Evolutionary conservation across 2,329 filamentous ascomycete species (phyloP), one percentile per base, ranked within the genome.

Genomic region (Orbilia oligospora): DNA sequence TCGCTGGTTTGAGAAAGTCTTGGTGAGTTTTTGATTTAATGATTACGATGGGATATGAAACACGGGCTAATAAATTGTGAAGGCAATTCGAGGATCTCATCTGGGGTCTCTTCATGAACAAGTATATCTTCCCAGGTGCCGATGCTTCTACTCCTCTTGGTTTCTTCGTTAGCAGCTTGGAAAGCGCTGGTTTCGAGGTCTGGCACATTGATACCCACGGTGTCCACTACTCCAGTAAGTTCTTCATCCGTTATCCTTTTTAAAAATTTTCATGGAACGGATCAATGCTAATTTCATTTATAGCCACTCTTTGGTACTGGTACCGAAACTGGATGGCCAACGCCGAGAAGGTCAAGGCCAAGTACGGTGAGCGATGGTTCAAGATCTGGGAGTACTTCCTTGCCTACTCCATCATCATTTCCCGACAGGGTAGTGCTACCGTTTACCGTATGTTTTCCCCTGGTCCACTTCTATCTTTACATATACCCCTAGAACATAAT

Each of bases 51-150:
- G 18, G 22, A 14, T 12, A 6, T 51, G 46, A 38, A 46, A 41
- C 36, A 3, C 1, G 12, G 38, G 12, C 64, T 55, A 30, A 49
- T 41, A 18, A 65, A 55, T 27, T 63, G 44, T 80, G 14, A 61
- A 71, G 70, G 65, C 66, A 76, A 77, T 79, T 71, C 67, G 76
- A 98, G 88, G 95, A 98, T 86, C 89, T 97, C 65, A 92, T 95
- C 85, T 98, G 96, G 96, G 96, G 96, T 84, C 89, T 98, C 56
- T 98, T 97, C 89, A 97, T 98, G 94, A 98, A 98, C 91, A 97
- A 97, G 88, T 97, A 98, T 86, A 89, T 98, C 85, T 98, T 98
- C 89, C 96, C 94, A 38, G 96, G 96, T 84, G 96, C 96, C 65
- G 96, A 98, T 84, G 96, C 96, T 66, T 97, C 93, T 51, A 97